phyloP scores from a whole-genome alignment of 1,284 basidiomycete genomes.

The Tetrapyrgos nigripes region DNA sequence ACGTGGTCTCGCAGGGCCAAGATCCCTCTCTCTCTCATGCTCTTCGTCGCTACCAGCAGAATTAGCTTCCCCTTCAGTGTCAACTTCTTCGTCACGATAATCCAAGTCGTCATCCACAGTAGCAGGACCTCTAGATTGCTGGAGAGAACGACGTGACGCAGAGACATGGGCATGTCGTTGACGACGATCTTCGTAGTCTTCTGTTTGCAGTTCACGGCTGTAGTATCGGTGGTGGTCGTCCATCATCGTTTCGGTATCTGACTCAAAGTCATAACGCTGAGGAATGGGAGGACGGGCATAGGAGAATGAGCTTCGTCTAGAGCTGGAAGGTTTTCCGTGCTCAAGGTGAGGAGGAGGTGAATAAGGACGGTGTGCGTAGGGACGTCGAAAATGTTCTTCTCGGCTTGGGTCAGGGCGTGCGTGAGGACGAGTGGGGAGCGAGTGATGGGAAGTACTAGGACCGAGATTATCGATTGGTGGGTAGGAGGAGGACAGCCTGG shows the following conservation, averaged over 20 bases:
- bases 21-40: no score
- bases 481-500: constrained; percentile 3
- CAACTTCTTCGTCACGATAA: not conserved
- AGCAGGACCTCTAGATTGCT: not conserved
- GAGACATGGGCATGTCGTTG: not conserved
- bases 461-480: not conserved
- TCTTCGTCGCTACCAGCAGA: no score
- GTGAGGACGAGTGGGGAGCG: not conserved
- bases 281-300: not conserved
- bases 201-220: no score
- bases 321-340: not conserved
- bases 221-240: not conserved
- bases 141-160: not conserved
- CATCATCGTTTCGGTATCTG: not conserved
- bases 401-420: not conserved
- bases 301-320: not conserved
- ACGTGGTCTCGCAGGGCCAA: no score
- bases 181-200: not conserved
- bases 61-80: not conserved
- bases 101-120: not conserved
- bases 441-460: not conserved
- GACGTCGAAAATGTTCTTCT: not conserved
- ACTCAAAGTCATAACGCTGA: not conserved
- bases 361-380: not conserved
- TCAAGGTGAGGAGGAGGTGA: not conserved